These are phyloP conservation scores for Salix udensis DNA, from an alignment of 345 rosid genomes.

Conservation along the genomic window DNA sequence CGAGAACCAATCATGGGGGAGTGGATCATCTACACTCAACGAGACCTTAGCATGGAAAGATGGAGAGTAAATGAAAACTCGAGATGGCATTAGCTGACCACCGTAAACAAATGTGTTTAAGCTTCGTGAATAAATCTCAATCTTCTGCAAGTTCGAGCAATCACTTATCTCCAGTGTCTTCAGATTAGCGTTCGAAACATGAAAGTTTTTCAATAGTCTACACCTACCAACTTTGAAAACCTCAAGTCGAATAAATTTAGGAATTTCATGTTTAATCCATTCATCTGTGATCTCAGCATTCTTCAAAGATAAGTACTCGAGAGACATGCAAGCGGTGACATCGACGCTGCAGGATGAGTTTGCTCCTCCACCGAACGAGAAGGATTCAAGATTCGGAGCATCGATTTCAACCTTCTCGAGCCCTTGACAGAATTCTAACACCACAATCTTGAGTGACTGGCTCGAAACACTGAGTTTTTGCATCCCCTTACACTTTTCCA, in stretches of 20 bases:
- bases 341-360: neutral
- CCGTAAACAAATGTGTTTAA: neutral
- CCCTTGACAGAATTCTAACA: neutral
- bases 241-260: neutral
- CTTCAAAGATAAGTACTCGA: neutral
- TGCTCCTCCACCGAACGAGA: neutral
- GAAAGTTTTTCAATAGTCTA: neutral
- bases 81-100: neutral
- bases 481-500: neutral
- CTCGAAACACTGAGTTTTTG: neutral
- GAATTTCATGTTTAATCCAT: neutral
- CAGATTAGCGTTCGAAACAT: neutral
- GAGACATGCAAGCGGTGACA: neutral
- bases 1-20: neutral
- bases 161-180: neutral
- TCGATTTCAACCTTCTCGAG: neutral
- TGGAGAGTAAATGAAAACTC: neutral
- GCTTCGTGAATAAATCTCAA: neutral
- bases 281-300: neutral
- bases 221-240: neutral
- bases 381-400: neutral
- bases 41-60: neutral
- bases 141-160: neutral
- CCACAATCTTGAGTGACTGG: neutral
- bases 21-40: neutral